A percentile compares a stretch with the other conserved stretches of the same genome.
Evolutionary conservation across 2,329 filamentous ascomycete genomes (phyloP).

Genomic region (Fragosphaeria purpurea): DNA sequence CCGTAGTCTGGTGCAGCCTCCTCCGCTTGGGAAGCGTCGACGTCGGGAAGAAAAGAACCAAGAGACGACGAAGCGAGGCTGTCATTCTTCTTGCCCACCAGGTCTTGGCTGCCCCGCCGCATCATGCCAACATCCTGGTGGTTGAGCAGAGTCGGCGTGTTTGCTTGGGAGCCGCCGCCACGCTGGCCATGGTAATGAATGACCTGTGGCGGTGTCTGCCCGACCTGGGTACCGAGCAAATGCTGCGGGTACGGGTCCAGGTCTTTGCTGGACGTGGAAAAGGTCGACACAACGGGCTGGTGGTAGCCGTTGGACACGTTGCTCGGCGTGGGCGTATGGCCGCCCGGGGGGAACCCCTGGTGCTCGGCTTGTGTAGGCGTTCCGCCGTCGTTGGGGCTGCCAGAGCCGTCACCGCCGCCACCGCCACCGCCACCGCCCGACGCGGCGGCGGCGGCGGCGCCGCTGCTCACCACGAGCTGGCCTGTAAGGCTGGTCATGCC

Average conservation of each 20-base stretch:
- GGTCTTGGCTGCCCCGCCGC: slow-evolving; percentile 40
- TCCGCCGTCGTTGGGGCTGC: slow-evolving; percentile 44
- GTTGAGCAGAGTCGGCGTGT: slow-evolving; percentile 49
- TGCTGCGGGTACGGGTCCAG: slow-evolving; percentile 59
- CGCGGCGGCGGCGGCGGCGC: too few relatives aligned
- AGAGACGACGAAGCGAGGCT: slow-evolving; percentile 26
- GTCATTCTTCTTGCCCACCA: slow-evolving; percentile 26
- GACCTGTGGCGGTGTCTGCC: slow-evolving; percentile 54
- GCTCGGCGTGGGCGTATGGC: slow-evolving; percentile 37
- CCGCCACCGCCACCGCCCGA: too few relatives aligned
- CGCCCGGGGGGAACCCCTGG: slow-evolving; percentile 21
- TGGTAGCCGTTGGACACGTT: slow-evolving; percentile 52
- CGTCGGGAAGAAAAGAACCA: slow-evolving; percentile 27
- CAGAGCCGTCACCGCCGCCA: slow-evolving; percentile 31
- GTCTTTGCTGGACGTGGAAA: slow-evolving; percentile 61
- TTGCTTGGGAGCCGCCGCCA: slow-evolving; percentile 57
- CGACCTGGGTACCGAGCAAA: slow-evolving; percentile 50
- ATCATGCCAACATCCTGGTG: slow-evolving; percentile 38
- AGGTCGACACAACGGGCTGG: slow-evolving; percentile 57
- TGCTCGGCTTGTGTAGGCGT: slow-evolving; percentile 55
- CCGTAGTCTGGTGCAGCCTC: too few relatives aligned
- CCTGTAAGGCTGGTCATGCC: slow-evolving; percentile 67
- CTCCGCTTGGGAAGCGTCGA: slow-evolving; percentile 16
- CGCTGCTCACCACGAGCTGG: slow-evolving; percentile 23
- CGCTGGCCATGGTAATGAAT: slow-evolving; percentile 58